A percentile compares a stretch with the other conserved stretches of the same genome.
phyloP scores from a whole-genome alignment of 352 stramenopile species.

The Plasmopara viticola region DNA sequence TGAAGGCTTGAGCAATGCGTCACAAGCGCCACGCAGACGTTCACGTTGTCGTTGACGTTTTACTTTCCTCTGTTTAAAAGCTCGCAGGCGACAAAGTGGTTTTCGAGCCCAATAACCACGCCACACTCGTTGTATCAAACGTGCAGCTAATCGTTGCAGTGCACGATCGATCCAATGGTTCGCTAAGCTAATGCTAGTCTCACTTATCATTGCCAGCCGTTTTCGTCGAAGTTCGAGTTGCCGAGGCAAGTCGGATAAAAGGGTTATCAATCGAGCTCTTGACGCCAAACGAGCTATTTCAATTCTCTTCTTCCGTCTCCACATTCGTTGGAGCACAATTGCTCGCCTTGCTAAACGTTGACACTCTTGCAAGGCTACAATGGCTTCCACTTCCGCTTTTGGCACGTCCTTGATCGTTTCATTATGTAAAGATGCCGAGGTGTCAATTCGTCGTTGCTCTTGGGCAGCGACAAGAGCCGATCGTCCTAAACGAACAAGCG shows the following conservation, averaged over 20 bases:
- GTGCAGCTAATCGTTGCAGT: slow-evolving; percentile 23
- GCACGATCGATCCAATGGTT: slow-evolving; percentile 10
- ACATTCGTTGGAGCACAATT: slow-evolving; percentile 22
- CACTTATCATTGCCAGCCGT: slow-evolving; percentile 2
- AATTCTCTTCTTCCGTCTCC: slow-evolving; percentile 14
- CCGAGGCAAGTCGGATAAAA: slow-evolving; percentile 18
- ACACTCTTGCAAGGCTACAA: slow-evolving; percentile 6
- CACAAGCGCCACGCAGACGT: slow-evolving; percentile 25
- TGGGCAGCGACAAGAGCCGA: slow-evolving; percentile 10
- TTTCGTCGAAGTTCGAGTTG: slow-evolving; percentile 10
- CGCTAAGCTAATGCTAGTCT: slow-evolving; percentile 8
- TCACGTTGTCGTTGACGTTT: slow-evolving; percentile 27
- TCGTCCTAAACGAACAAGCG: slow-evolving; percentile 17
- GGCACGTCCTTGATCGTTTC: slow-evolving; percentile 8
- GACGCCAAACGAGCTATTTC: slow-evolving; percentile 1
- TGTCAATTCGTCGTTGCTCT: slow-evolving; percentile 12
- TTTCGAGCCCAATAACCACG: slow-evolving; percentile 34
- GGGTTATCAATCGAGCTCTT: slow-evolving; percentile 20
- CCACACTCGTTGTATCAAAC: slow-evolving; percentile 51
- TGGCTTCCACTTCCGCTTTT: slow-evolving; percentile 4
- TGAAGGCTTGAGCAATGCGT: slow-evolving; percentile 26
- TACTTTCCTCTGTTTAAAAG: slow-evolving; percentile 12
- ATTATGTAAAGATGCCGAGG: slow-evolving; percentile 5
- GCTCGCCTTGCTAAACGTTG: slow-evolving; percentile 4
- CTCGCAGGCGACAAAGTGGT: slow-evolving; percentile 18